Percentiles rank a stretch among this genome's conserved stretches.
Evolutionary conservation across 495 filamentous ascomycete genomes (phyloP).

Genomic region (Lasiosphaeris hirsuta): DNA sequence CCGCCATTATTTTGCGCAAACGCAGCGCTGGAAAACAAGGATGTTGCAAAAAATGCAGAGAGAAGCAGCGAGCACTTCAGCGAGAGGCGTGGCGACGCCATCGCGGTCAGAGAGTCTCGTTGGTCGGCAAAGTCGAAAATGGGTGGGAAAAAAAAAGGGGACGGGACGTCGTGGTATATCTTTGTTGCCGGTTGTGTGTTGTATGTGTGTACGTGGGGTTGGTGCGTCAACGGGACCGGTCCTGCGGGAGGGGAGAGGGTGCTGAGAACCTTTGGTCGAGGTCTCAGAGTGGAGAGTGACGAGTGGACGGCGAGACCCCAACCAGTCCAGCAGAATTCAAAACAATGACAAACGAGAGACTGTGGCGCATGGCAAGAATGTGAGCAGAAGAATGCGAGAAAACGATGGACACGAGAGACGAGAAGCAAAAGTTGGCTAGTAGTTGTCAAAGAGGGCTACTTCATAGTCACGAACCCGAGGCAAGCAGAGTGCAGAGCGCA

Average conservation of each 20-base stretch:
- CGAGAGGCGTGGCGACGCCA: slow-evolving; percentile 28
- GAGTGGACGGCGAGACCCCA: slow-evolving; percentile 3
- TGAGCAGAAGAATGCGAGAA: slow-evolving; percentile 9
- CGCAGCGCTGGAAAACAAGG: slow-evolving; percentile 28
- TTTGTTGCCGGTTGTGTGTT: slow-evolving; percentile 1
- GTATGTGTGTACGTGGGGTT: slow-evolving; percentile 18
- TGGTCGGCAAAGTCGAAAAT: neutral
- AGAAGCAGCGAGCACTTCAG: slow-evolving; percentile 36
- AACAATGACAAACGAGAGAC: slow-evolving; percentile 28
- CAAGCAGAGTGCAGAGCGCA: no score
- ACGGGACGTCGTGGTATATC: neutral
- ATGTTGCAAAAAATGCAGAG: slow-evolving; percentile 28
- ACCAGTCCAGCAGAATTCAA: slow-evolving; percentile 5
- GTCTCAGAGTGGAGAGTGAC: slow-evolving; percentile 13
- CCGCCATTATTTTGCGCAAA: slow-evolving; percentile 33
- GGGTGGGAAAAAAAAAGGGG: neutral
- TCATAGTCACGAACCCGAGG: no score
- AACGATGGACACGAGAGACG: slow-evolving; percentile 7
- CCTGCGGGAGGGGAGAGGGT: neutral
- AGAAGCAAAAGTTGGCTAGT: slow-evolving; percentile 10
- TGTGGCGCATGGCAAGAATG: slow-evolving; percentile 20
- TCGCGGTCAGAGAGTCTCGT: slow-evolving; percentile 8
- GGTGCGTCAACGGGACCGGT: slow-evolving; percentile 10
- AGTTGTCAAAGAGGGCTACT: neutral
- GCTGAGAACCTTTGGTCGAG: slow-evolving; percentile 10